phyloP scores from a whole-genome alignment of 208 protist species.

The Leishmania amazonensis region DNA sequence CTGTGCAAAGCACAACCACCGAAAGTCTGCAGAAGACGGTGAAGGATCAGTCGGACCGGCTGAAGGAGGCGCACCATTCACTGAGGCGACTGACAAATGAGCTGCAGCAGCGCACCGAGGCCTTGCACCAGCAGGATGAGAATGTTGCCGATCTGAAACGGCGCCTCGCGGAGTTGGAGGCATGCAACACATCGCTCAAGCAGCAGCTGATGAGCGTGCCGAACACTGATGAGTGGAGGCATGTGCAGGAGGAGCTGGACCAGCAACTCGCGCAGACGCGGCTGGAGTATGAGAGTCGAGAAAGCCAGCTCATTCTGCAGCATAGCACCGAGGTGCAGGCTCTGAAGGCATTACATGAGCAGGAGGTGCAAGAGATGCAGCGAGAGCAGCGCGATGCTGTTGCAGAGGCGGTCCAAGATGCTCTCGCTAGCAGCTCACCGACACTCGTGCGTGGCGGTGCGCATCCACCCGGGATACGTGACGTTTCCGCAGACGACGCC shows the following conservation, averaged over 20 bases:
- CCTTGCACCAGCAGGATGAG: constrained; percentile 45
- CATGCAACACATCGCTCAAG: constrained; percentile 23
- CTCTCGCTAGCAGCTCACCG: background rate
- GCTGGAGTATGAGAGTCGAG: constrained; percentile 50
- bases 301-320: constrained; percentile 54
- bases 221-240: constrained; percentile 67
- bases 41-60: constrained; percentile 39
- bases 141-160: constrained; percentile 42
- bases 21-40: constrained; percentile 23
- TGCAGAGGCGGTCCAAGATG: constrained; percentile 27
- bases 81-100: constrained; percentile 29
- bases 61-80: constrained; percentile 43
- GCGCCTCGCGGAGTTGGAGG: constrained; percentile 38
- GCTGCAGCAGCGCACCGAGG: constrained; percentile 40
- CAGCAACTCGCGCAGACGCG: constrained; percentile 43
- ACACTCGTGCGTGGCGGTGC: background rate
- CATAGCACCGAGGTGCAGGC: constrained; percentile 73
- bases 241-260: constrained; percentile 55
- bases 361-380: constrained; percentile 47
- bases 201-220: constrained; percentile 34
- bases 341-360: constrained; percentile 50
- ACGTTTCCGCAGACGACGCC: background rate
- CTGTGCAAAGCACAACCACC: background rate
- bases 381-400: constrained; percentile 42
- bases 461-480: background rate